These are phyloP conservation scores for Cenchrus americanus DNA, from an alignment of 176 grass and related monocot genomes.

Conservation along the genomic window DNA sequence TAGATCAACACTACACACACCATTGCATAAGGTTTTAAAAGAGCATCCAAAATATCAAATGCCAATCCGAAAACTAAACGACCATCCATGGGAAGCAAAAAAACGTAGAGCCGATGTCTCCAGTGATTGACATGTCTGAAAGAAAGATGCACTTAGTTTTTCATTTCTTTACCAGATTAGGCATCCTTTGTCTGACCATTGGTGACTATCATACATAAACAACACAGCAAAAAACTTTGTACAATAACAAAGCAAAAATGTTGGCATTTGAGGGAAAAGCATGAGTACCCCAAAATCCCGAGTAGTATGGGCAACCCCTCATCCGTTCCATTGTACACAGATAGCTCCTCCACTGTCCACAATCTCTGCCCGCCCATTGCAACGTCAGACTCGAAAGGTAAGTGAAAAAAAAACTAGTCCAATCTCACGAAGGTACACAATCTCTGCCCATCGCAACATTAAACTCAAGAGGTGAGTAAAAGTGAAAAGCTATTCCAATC, in stretches of 20 bases:
- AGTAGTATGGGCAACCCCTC: slow-evolving; percentile 76
- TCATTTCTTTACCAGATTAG: neutral
- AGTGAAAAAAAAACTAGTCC: neutral
- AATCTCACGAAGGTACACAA: slow-evolving; percentile 15
- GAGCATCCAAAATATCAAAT: no score
- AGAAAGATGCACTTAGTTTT: neutral
- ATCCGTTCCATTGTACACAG: slow-evolving; percentile 73
- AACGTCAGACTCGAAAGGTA: neutral
- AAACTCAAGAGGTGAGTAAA: no score
- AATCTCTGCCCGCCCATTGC: slow-evolving; percentile 58
- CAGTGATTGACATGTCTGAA: neutral
- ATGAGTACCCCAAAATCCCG: slow-evolving; percentile 74
- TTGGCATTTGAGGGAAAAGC: neutral
- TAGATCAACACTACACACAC: no score
- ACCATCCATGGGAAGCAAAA: no score
- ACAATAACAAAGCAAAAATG: slow-evolving; percentile 12
- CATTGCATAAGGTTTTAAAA: no score
- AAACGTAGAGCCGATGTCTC: no score
- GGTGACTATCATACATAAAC: neutral
- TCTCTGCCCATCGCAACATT: no score
- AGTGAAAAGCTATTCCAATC: no score
- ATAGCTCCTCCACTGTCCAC: slow-evolving; percentile 73
- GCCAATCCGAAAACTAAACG: no score
- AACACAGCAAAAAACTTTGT: neutral
- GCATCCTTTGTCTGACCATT: neutral